Conservation (phyloP, 2,329 filamentous ascomycete species). For the Epichloe typhina region DNA sequence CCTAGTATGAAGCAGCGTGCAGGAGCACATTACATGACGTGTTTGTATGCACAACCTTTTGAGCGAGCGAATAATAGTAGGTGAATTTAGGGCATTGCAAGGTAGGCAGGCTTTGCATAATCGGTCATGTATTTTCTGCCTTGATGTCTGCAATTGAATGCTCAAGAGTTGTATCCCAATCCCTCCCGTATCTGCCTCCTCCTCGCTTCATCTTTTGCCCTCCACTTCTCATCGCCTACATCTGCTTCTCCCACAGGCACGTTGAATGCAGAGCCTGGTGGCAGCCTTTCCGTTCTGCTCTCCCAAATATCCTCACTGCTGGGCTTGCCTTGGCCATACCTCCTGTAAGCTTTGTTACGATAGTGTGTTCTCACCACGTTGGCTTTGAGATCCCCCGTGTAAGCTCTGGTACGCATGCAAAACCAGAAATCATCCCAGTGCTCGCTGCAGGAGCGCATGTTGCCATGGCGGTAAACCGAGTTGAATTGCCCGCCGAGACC, state of each 20-base stretch:
- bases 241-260: conserved; percentile 24
- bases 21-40: no score
- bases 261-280: conserved; percentile 32
- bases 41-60: no score
- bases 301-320: conserved; percentile 91
- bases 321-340: conserved; percentile 46
- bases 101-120: no score
- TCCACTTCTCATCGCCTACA: conserved; percentile 31
- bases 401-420: conserved; percentile 75
- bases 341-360: conserved; percentile 48
- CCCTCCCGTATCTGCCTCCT: conserved; percentile 22
- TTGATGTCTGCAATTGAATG: no score
- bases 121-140: no score
- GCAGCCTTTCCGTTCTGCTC: conserved; percentile 49
- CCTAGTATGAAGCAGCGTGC: no score
- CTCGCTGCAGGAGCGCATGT: conserved; percentile 62
- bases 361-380: conserved; percentile 55
- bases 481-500: conserved; percentile 85
- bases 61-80: no score
- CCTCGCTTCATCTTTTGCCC: conserved; percentile 20
- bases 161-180: conserved; percentile 15
- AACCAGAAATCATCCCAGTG: conserved; percentile 95
- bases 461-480: conserved; percentile 77
- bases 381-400: conserved; percentile 44
- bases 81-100: no score